A percentile compares a stretch with the other conserved stretches of the same genome.
Conservation (phyloP, 768 basidiomycete genomes). For the Rhizopogon sp. region DNA sequence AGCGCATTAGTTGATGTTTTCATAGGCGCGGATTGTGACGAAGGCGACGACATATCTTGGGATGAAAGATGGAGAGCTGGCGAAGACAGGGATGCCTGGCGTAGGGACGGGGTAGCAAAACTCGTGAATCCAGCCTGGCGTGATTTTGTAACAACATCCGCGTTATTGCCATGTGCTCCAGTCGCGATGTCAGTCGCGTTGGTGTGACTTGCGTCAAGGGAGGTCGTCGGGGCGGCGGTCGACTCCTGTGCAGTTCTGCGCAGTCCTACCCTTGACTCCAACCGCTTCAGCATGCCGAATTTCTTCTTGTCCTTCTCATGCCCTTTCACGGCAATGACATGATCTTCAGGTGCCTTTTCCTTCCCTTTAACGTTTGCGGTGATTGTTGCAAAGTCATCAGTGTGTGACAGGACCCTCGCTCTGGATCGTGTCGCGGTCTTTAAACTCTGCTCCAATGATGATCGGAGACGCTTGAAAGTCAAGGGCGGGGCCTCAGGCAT, state of each 20-base stretch:
- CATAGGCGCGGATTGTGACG: slow-evolving; percentile 42
- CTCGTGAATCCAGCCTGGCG: slow-evolving; percentile 51
- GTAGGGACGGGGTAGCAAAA: slow-evolving; percentile 62
- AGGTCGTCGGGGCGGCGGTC: slow-evolving; percentile 33
- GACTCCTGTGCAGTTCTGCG: slow-evolving; percentile 38
- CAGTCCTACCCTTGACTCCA: slow-evolving; percentile 50
- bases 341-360: slow-evolving; percentile 26
- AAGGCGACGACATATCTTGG: slow-evolving; percentile 49
- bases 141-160: slow-evolving; percentile 31
- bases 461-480: slow-evolving; percentile 60
- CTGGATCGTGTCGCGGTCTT: slow-evolving; percentile 59
- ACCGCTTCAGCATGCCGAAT: slow-evolving; percentile 39
- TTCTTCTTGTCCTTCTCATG: slow-evolving; percentile 37
- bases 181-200: slow-evolving; percentile 18
- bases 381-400: slow-evolving; percentile 42
- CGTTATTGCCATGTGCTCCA: slow-evolving; percentile 20
- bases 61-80: slow-evolving; percentile 66
- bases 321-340: slow-evolving; percentile 17
- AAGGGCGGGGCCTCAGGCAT: slow-evolving; percentile 39
- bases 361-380: slow-evolving; percentile 42
- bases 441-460: slow-evolving; percentile 63
- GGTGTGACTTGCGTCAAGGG: slow-evolving; percentile 26
- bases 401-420: slow-evolving; percentile 30
- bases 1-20: slow-evolving; percentile 43
- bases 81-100: slow-evolving; percentile 70